Evolutionary conservation across 2,329 filamentous ascomycete species (phyloP).

Genomic region (Diaporthe citri): DNA sequence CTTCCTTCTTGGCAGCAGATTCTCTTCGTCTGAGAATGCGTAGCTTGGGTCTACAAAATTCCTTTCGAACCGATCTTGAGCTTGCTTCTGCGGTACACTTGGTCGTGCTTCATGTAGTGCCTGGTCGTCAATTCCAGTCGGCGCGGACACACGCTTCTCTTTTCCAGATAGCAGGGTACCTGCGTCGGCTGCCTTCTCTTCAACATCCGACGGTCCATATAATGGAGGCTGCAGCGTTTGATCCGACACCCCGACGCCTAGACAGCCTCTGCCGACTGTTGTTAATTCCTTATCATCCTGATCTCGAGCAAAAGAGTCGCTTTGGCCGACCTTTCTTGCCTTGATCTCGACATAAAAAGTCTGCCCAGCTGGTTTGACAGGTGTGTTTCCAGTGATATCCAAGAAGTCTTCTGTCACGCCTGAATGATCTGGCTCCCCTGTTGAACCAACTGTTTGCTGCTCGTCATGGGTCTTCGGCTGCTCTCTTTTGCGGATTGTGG

Average conservation of each 20-base stretch:
- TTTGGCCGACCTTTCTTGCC: neutral
- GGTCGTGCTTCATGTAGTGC: neutral
- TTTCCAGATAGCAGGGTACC: slow-evolving; percentile 45
- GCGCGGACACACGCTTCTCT: neutral
- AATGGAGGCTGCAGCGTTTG: neutral
- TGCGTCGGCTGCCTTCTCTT: slow-evolving; percentile 41
- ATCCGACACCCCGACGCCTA: neutral
- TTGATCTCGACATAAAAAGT: slow-evolving; percentile 35
- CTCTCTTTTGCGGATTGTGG: neutral
- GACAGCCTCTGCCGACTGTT: neutral
- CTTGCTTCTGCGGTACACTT: neutral
- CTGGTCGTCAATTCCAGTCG: neutral
- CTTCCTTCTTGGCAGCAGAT: slow-evolving; percentile 42
- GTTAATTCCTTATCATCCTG: no score
- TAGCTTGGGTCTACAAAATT: slow-evolving; percentile 45
- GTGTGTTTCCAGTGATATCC: slow-evolving; percentile 26
- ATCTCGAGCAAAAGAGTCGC: neutral
- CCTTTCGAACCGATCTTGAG: slow-evolving; percentile 24
- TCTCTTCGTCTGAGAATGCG: slow-evolving; percentile 55
- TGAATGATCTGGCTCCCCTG: neutral
- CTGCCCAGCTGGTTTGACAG: slow-evolving; percentile 12
- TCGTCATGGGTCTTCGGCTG: neutral
- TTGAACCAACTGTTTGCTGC: neutral
- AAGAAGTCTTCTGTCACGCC: slow-evolving; percentile 21
- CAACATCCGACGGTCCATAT: neutral